Base-by-base conservation (phyloP, 208 protist species). In the Trypanosoma congolense region DNA sequence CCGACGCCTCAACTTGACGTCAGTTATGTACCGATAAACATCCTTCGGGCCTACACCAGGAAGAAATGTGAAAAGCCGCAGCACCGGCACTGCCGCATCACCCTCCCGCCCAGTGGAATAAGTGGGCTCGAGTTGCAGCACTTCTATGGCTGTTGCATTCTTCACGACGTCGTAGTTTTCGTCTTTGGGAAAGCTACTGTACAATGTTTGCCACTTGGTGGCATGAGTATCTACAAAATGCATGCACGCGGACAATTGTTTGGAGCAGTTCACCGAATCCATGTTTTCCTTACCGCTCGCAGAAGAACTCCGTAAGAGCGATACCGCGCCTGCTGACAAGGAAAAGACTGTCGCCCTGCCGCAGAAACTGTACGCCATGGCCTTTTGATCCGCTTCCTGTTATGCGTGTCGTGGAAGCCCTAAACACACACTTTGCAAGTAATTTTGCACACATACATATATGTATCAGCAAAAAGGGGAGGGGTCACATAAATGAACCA, bases 61-160 rank as follows among this genome's bases (percentile, higher is more conserved):
- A 14, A 88, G 70, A 53, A 80, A 79, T 9, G 61, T 72, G 26
- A 84, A 57, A 28, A 83, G 45, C 0, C 80, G 80, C 68, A 84
- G 75, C 35, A 83, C 61, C 21, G 80, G 80, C 18, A 60, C 66
- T 22, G 19, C 49, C 1, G 16, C 42, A 8, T 57, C 73, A 48
- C 33, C 26, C 21, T 29, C 18, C 12, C 38, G 36, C 2, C 68
- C 48, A 21, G 56, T 44, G 4, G 45, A 59, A 62, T 75, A 88
- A 9, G 57, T 35, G 2, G 36, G 56, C 9, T 54, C 24, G 0
- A 81, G 43, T 36, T 73, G 73, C 3, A 81, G 44, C 26, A 83
- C 72, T 26, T 77, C 71, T 30, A 87, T 26, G 16, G 48, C 51
- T 9, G 61, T 43, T 16, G 47, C 60, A 22, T 58, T 48, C 18